A percentile compares a stretch with the other conserved stretches of the same genome.
Evolutionary conservation across 768 basidiomycete species (phyloP).

Genomic region (Mrakia blollopis): DNA sequence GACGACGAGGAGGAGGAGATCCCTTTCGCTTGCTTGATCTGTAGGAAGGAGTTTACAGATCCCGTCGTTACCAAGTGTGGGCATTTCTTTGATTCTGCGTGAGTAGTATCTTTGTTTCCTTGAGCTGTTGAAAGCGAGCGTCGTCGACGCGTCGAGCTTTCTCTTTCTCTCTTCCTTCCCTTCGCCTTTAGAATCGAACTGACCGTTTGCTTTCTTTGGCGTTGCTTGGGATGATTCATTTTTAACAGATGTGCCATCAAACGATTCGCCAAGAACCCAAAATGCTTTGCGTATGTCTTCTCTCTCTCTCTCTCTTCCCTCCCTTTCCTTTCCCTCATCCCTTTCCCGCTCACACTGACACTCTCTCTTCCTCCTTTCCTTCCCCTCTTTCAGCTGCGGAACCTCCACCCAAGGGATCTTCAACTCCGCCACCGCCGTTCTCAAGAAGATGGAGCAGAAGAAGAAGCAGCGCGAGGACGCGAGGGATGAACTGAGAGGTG

Average conservation of each 20-base stretch:
- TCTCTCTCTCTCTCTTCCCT: not conserved
- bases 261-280: slow-evolving; percentile 86
- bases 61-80: slow-evolving; percentile 94
- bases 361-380: not conserved
- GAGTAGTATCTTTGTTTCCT: slow-evolving; percentile 34
- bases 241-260: slow-evolving; percentile 72
- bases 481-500: slow-evolving; percentile 44
- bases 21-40: slow-evolving; percentile 97
- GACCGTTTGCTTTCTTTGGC: not conserved
- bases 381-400: slow-evolving; percentile 53
- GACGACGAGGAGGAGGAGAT: slow-evolving; percentile 80
- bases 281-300: slow-evolving; percentile 66
- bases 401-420: slow-evolving; percentile 92
- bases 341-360: not conserved
- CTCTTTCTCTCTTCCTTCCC: not conserved
- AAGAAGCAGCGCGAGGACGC: slow-evolving; percentile 51
- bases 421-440: slow-evolving; percentile 87
- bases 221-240: not conserved
- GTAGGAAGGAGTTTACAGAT: slow-evolving; percentile 88
- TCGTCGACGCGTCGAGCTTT: not conserved
- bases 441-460: slow-evolving; percentile 77
- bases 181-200: not conserved
- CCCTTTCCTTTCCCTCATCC: not conserved
- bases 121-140: not conserved
- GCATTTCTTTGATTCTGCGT: slow-evolving; percentile 87